phyloP scores from a whole-genome alignment of 257 asterid genomes.

The Coffea eugenioides region DNA sequence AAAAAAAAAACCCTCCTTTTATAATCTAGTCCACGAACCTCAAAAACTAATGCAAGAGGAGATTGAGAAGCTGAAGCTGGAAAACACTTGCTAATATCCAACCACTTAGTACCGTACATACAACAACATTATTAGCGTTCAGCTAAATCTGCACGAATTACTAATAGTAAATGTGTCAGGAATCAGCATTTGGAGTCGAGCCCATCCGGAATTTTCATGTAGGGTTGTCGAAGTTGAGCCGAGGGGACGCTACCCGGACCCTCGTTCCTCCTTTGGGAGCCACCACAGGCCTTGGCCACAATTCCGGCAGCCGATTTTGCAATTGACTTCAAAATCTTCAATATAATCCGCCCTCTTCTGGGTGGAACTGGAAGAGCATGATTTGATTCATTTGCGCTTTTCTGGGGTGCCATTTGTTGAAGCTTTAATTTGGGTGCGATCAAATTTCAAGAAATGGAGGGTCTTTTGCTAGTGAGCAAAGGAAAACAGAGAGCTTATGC shows the following conservation, averaged over 20 bases:
- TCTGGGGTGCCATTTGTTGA: not conserved
- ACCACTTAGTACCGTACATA: no score
- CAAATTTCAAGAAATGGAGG: no score
- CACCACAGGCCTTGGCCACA: not conserved
- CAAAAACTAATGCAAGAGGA: no score
- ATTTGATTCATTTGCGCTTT: not conserved
- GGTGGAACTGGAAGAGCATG: constrained; percentile 1
- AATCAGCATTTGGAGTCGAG: constrained; percentile 15
- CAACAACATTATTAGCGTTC: no score
- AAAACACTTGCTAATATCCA: no score
- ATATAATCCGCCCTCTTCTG: constrained; percentile 5
- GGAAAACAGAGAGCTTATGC: no score
- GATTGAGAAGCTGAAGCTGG: no score
- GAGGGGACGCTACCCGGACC: not conserved
- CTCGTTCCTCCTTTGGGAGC: not conserved
- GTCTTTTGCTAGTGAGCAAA: not conserved
- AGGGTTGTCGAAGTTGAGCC: constrained; percentile 17
- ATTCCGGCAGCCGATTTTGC: not conserved
- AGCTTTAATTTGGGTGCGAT: no score
- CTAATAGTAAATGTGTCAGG: not conserved
- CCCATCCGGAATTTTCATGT: constrained; percentile 15
- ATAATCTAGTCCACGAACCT: no score
- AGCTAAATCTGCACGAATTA: no score
- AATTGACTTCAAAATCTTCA: constrained; percentile 20
- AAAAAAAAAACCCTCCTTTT: no score